phyloP scores from a whole-genome alignment of 352 stramenopile species.

The Globisporangium yorkense region DNA sequence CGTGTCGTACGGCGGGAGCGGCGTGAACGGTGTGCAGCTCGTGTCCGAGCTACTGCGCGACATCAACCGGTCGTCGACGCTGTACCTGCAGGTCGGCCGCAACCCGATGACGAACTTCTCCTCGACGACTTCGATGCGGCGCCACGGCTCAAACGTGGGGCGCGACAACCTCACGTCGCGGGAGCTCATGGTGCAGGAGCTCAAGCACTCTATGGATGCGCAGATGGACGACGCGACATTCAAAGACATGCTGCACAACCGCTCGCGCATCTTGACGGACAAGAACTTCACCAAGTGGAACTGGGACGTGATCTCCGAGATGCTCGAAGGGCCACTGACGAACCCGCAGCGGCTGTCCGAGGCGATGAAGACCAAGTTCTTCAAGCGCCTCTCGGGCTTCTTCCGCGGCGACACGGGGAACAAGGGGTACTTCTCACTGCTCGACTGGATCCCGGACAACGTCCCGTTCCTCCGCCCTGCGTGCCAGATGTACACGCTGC shows the following conservation, averaged over 20 bases:
- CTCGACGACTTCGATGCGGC: constrained; percentile 9
- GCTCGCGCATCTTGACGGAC: constrained; percentile 76
- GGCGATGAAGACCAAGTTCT: constrained; percentile 92
- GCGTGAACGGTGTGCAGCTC: constrained; percentile 84
- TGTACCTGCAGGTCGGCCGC: constrained; percentile 24
- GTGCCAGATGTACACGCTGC: constrained; percentile 88
- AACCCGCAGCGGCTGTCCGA: constrained; percentile 84
- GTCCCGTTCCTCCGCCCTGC: constrained; percentile 81
- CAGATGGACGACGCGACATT: constrained; percentile 88
- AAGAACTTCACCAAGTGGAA: constrained; percentile 92
- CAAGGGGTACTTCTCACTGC: constrained; percentile 86
- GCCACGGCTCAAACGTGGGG: constrained; percentile 8
- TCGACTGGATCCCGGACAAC: constrained; percentile 88
- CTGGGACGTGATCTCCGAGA: constrained; percentile 88
- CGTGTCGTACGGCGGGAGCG: constrained; percentile 74
- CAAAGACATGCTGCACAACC: constrained; percentile 87
- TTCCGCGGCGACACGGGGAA: constrained; percentile 87
- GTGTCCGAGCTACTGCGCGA: constrained; percentile 82
- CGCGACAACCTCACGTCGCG: constrained; percentile 76
- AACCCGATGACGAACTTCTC: constrained; percentile 19
- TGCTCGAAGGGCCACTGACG: constrained; percentile 81
- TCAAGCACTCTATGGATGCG: constrained; percentile 84
- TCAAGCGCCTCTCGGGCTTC: constrained; percentile 87
- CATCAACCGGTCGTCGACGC: constrained; percentile 74
- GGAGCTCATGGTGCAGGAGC: constrained; percentile 81